Evolutionary conservation across 805 yeast genomes (phyloP).

Genomic region (Wickerhamiella australiensis): DNA sequence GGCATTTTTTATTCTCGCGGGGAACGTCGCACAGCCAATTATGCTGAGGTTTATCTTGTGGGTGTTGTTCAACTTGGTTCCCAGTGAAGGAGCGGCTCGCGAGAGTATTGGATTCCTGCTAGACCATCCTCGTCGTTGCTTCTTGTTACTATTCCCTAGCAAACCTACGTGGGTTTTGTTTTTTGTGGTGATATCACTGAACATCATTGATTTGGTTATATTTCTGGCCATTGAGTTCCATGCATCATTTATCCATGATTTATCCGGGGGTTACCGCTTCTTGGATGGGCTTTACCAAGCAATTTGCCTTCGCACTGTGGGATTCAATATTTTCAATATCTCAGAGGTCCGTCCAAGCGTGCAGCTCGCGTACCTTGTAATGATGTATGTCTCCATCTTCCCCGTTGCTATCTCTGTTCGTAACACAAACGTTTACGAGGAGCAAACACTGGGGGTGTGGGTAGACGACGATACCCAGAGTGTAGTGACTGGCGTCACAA

Average conservation of each 20-base stretch:
- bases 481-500: conserved; percentile 16
- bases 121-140: conserved; percentile 96
- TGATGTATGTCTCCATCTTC: conserved; percentile 96
- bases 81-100: conserved; percentile 34
- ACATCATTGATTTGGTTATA: conserved; percentile 64
- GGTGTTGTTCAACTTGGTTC: conserved; percentile 56
- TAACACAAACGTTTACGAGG: conserved; percentile 95
- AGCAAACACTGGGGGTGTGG: conserved; percentile 90
- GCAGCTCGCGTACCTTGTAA: conserved; percentile 82
- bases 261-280: conserved; percentile 57
- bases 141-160: conserved; percentile 81
- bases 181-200: conserved; percentile 56
- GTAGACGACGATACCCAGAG: conserved; percentile 24
- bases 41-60: conserved; percentile 71
- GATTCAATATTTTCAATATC: conserved; percentile 63
- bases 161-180: conserved; percentile 79
- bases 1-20: conserved; percentile 67
- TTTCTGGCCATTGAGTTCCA: conserved; percentile 65
- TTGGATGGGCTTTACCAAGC: conserved; percentile 84
- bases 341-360: conserved; percentile 73
- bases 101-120: conserved; percentile 78
- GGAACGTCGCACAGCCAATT: conserved; percentile 92
- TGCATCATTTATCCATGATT: conserved; percentile 34
- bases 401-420: conserved; percentile 95
- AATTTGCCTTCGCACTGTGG: conserved; percentile 87